Conservation (phyloP, 495 filamentous ascomycete species). For the Pseudomonodictys pantanalensis region DNA sequence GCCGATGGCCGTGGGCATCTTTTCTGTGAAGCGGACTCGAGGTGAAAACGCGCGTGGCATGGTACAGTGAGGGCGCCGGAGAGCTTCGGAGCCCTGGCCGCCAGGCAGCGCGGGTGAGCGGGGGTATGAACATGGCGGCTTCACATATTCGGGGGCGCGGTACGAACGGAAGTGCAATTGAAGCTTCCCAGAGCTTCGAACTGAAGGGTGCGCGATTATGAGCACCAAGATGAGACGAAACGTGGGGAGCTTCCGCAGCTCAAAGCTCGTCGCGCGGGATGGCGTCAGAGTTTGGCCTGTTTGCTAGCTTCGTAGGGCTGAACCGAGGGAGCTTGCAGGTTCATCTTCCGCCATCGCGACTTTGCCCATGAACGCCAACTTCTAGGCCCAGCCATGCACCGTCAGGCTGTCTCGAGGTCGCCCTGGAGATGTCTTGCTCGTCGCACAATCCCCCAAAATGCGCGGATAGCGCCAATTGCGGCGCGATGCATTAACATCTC, state of each 20-base stretch:
- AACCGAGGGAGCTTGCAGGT: too few relatives aligned
- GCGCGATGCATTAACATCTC: conserved; percentile 39
- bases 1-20: conserved; percentile 35
- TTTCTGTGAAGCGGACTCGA: conserved; percentile 41
- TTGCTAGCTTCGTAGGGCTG: conserved; percentile 1
- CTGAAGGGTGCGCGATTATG: neutral
- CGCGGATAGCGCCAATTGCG: conserved; percentile 21
- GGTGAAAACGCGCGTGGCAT: conserved; percentile 35
- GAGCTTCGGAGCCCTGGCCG: conserved; percentile 14
- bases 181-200: neutral
- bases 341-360: neutral
- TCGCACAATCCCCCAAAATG: neutral
- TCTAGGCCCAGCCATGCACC: conserved; percentile 14
- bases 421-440: conserved; percentile 8
- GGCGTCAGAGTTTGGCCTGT: conserved; percentile 1
- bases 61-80: neutral
- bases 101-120: conserved; percentile 13
- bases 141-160: neutral
- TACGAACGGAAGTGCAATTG: neutral
- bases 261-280: neutral
- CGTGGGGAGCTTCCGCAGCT: too few relatives aligned
- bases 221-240: too few relatives aligned
- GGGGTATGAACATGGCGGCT: conserved; percentile 18
- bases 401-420: conserved; percentile 5
- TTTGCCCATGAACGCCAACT: neutral